Evolutionary conservation across 179 eudicot species (phyloP).

Genomic region (Spinacia oleracea): DNA sequence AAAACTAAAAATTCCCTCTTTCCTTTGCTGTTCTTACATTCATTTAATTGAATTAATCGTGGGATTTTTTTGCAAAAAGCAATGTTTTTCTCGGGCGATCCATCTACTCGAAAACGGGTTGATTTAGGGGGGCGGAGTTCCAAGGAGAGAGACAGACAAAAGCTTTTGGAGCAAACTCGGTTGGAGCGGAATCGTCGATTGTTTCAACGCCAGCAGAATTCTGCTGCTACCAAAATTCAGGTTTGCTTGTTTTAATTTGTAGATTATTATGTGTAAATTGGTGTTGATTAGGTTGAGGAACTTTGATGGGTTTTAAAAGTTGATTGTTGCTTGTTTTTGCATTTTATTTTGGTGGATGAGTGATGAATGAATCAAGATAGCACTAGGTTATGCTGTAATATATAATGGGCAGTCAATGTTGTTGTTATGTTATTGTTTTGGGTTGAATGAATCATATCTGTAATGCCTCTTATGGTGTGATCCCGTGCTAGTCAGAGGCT

Average conservation of each 20-base stretch:
- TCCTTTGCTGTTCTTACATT: not conserved
- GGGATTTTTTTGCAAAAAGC: slow-evolving; percentile 15
- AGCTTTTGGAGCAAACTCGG: slow-evolving; percentile 84
- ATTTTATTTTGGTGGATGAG: not conserved
- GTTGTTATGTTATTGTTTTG: not conserved
- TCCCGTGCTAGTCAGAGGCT: not conserved
- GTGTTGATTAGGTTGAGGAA: not conserved
- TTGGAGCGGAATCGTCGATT: slow-evolving; percentile 72
- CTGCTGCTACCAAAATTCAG: slow-evolving; percentile 85
- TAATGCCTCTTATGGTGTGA: not conserved
- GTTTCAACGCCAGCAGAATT: slow-evolving; percentile 63
- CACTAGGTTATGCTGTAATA: not conserved
- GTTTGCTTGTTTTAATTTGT: slow-evolving; percentile 26
- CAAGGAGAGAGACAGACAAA: slow-evolving; percentile 87
- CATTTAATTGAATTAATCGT: not conserved
- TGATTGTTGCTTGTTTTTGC: not conserved
- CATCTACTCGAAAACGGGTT: slow-evolving; percentile 76
- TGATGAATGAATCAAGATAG: not conserved
- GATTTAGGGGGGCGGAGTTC: slow-evolving; percentile 98
- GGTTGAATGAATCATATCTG: not conserved
- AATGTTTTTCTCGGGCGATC: slow-evolving; percentile 92
- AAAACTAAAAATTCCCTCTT: not conserved
- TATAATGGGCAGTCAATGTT: not conserved
- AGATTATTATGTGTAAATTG: not conserved
- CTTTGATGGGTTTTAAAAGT: not conserved